phyloP scores from a whole-genome alignment of 345 rosid species.

The Arabidopsis thaliana region TAIR10.1 NC_003074.8:4971001-4971500 shows the following conservation, averaged over 20 bases:
- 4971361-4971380: conserved; percentile 70
- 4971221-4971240: conserved; percentile 32
- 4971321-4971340: conserved; percentile 78
- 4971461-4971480: conserved; percentile 62
- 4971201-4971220: not conserved
- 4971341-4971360: conserved; percentile 71
- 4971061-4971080: conserved; percentile 8
- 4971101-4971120: conserved; percentile 7
- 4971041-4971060: conserved; percentile 9
- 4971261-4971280: conserved; percentile 42
- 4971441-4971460: conserved; percentile 62
- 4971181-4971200: not conserved
- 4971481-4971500: conserved; percentile 70
- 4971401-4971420: conserved; percentile 90
- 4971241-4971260: conserved; percentile 55
- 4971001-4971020: conserved; percentile 5
- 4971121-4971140: conserved; percentile 17
- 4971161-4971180: not conserved
- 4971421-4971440: conserved; percentile 70
- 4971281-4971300: conserved; percentile 54
- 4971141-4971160: conserved; percentile 22
- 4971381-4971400: conserved; percentile 65
- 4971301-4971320: conserved; percentile 64
- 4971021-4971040: not conserved
- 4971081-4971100: conserved; percentile 12